These are phyloP conservation scores for Aspergillus affinis DNA, from an alignment of 495 filamentous ascomycete species.

Conservation along the genomic window DNA sequence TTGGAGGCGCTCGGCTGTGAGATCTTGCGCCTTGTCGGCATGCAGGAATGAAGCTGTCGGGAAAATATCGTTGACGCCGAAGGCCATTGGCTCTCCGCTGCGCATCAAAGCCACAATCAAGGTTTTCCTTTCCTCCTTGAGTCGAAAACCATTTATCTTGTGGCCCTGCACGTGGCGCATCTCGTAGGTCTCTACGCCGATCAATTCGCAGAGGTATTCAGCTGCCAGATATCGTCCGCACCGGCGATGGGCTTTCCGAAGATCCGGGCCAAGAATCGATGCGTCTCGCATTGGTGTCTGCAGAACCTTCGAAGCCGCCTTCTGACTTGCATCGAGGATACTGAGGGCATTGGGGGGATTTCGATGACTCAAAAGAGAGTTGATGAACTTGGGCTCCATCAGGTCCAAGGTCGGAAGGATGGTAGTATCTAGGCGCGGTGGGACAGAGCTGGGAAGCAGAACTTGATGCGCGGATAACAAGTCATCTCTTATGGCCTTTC, in stretches of 20 bases:
- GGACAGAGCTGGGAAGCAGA: constrained; percentile 40
- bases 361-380: constrained; percentile 27
- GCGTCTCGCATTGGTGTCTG: constrained; percentile 59
- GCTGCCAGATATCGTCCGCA: constrained; percentile 57
- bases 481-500: constrained; percentile 40
- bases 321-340: constrained; percentile 47
- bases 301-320: constrained; percentile 50
- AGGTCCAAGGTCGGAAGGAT: constrained; percentile 48
- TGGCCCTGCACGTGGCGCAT: too few species aligned
- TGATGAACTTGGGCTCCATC: constrained; percentile 33
- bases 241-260: constrained; percentile 52
- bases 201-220: constrained; percentile 46
- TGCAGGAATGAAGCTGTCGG: constrained; percentile 57
- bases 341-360: constrained; percentile 16
- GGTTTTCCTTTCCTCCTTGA: constrained; percentile 50
- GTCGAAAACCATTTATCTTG: constrained; percentile 47
- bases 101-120: constrained; percentile 65
- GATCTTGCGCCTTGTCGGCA: constrained; percentile 45
- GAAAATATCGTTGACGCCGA: constrained; percentile 58
- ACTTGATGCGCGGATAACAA: constrained; percentile 47
- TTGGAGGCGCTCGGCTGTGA: constrained; percentile 45
- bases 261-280: constrained; percentile 38
- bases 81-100: constrained; percentile 67
- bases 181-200: too few species aligned
- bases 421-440: constrained; percentile 45